A percentile compares a stretch with the other conserved stretches of the same genome.
phyloP scores from a whole-genome alignment of 768 basidiomycete genomes.

The Boletales sp. region DNA sequence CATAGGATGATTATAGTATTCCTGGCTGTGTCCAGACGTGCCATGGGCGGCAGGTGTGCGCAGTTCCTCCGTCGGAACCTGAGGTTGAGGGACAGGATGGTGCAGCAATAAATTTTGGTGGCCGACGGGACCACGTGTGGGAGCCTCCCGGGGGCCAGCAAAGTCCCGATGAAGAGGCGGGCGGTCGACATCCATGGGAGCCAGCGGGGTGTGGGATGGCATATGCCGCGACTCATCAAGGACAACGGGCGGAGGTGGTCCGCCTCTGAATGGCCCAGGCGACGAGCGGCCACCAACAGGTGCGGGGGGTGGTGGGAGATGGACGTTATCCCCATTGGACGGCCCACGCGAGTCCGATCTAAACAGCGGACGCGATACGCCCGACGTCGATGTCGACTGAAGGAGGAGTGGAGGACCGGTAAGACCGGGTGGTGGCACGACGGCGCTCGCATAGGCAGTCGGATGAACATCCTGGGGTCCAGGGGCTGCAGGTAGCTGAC shows the following conservation, averaged over 20 bases:
- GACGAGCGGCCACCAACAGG: conserved; percentile 46
- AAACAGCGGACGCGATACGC: conserved; percentile 44
- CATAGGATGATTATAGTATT: conserved; percentile 52
- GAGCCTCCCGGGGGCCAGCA: conserved; percentile 42
- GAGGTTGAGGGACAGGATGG: conserved; percentile 63
- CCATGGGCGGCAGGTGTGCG: conserved; percentile 37
- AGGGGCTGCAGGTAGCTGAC: conserved; percentile 79
- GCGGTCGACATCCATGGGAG: conserved; percentile 73
- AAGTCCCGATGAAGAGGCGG: conserved; percentile 56
- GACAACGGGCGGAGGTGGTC: conserved; percentile 78
- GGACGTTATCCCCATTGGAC: conserved; percentile 30
- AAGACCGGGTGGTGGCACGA: conserved; percentile 67
- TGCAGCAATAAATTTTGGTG: conserved; percentile 61
- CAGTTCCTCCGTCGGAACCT: conserved; percentile 49
- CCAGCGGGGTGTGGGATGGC: conserved; percentile 65
- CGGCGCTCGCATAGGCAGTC: conserved; percentile 83
- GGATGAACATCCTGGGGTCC: conserved; percentile 96
- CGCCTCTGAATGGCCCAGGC: conserved; percentile 77
- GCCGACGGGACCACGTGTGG: conserved; percentile 50
- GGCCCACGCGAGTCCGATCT: conserved; percentile 68
- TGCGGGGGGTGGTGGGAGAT: conserved; percentile 61
- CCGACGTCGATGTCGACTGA: conserved; percentile 37
- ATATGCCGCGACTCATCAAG: conserved; percentile 71
- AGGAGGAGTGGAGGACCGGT: conserved; percentile 65
- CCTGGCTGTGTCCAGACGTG: conserved; percentile 45